These are phyloP conservation scores for Dichotomopilus funicola DNA, from an alignment of 2,329 filamentous ascomycete genomes.

Conservation along the genomic window DNA sequence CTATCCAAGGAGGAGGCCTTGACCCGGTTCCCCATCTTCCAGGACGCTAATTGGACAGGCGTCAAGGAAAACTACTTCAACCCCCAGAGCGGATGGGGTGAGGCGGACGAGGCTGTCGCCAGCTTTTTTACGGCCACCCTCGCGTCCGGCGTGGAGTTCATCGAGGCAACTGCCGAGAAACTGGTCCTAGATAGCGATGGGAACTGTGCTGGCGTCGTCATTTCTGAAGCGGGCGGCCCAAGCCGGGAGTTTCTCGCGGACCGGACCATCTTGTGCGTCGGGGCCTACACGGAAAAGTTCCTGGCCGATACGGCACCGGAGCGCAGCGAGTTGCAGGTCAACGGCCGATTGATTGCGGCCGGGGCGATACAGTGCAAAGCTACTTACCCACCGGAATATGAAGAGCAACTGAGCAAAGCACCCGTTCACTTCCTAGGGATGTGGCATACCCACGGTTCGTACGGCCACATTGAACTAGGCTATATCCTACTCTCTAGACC, in stretches of 20 bases:
- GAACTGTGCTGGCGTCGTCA: not conserved
- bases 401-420: not conserved
- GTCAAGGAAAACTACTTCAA: not conserved
- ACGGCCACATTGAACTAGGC: not conserved
- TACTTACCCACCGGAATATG: not conserved
- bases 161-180: not conserved
- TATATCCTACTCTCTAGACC: not conserved
- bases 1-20: not conserved
- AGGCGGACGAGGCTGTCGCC: not conserved
- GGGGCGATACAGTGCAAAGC: not conserved
- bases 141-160: not conserved
- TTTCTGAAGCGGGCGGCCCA: not conserved
- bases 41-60: not conserved
- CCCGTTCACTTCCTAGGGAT: not conserved
- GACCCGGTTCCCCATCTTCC: not conserved
- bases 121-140: not conserved
- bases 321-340: not conserved
- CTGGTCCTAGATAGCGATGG: not conserved
- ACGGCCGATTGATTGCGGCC: not conserved
- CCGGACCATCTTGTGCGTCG: not conserved
- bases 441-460: not conserved
- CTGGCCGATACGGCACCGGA: not conserved
- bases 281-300: not conserved
- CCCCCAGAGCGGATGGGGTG: not conserved
- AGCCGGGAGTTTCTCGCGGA: not conserved